Percentiles rank a stretch among this genome's conserved stretches.
These are phyloP conservation scores for Funneliformis caledonium DNA, from an alignment of 371 early-diverging fungal species.

Conservation along the genomic window DNA sequence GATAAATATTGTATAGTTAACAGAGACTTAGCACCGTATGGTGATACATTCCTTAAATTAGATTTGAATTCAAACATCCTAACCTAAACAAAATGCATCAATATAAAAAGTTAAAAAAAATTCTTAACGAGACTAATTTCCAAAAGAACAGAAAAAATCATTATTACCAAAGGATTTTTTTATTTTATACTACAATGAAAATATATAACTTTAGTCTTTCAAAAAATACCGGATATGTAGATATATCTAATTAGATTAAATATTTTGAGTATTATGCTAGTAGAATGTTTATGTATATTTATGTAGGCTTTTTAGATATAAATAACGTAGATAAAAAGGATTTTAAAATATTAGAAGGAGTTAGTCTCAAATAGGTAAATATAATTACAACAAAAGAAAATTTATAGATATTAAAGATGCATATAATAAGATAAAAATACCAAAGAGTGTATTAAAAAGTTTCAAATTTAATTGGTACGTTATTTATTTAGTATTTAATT, in stretches of 20 bases:
- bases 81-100: slow-evolving; percentile 43
- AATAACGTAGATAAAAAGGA: too few species aligned
- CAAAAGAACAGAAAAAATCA: too few species aligned
- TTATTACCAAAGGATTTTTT: too few species aligned
- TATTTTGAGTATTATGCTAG: slow-evolving; percentile 46
- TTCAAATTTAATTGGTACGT: too few species aligned
- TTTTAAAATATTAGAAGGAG: too few species aligned
- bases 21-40: slow-evolving; percentile 37
- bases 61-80: not conserved
- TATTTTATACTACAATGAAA: slow-evolving; percentile 26
- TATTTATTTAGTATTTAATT: too few species aligned
- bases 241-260: slow-evolving; percentile 40
- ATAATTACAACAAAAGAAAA: too few species aligned
- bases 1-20: slow-evolving; percentile 41
- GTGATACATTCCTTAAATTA: slow-evolving; percentile 40
- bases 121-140: not conserved
- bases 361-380: too few species aligned
- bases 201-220: slow-evolving; percentile 40
- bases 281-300: slow-evolving; percentile 42
- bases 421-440: too few species aligned
- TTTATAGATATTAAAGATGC: too few species aligned
- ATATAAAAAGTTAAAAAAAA: slow-evolving; percentile 39
- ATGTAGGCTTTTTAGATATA: slow-evolving; percentile 43
- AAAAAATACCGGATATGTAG: slow-evolving; percentile 43
- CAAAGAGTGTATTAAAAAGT: too few species aligned